These are phyloP conservation scores for Diaporthe longicolla DNA, from an alignment of 2,329 filamentous ascomycete species.

Conservation along the genomic window DNA sequence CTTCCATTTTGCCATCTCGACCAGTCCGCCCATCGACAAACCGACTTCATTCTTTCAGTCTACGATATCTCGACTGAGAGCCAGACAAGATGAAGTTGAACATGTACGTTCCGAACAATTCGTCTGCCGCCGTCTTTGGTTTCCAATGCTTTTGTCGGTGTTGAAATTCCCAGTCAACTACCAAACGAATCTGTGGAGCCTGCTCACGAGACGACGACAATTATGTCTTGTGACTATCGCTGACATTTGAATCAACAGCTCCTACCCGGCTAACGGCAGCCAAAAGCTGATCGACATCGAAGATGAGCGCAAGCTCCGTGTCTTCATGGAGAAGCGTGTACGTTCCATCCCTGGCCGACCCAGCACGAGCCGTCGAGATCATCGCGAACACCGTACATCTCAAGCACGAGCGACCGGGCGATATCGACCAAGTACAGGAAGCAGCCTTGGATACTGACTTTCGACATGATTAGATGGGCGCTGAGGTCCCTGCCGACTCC, in stretches of 20 bases:
- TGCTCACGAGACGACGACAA: slow-evolving; percentile 26
- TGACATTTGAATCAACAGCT: slow-evolving; percentile 62
- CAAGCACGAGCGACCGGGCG: not conserved
- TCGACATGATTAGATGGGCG: slow-evolving; percentile 76
- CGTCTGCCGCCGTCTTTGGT: not conserved
- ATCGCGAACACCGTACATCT: slow-evolving; percentile 23
- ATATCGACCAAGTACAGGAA: not conserved
- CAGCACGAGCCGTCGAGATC: slow-evolving; percentile 53
- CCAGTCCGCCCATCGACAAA: slow-evolving; percentile 41
- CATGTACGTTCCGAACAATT: slow-evolving; percentile 39
- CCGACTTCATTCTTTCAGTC: slow-evolving; percentile 50
- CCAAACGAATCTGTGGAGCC: slow-evolving; percentile 12
- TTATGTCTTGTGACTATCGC: slow-evolving; percentile 15
- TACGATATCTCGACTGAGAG: slow-evolving; percentile 49
- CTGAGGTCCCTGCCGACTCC: slow-evolving; percentile 92
- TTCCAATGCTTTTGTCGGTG: not conserved
- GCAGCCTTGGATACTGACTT: slow-evolving; percentile 43
- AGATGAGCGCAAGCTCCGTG: slow-evolving; percentile 98
- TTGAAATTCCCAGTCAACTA: not conserved
- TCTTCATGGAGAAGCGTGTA: slow-evolving; percentile 99
- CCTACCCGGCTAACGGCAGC: slow-evolving; percentile 98
- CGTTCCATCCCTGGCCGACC: slow-evolving; percentile 54
- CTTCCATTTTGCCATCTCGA: slow-evolving; percentile 34
- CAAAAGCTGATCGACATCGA: slow-evolving; percentile 99
- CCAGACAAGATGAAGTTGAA: slow-evolving; percentile 74